These are phyloP conservation scores for Heliamphora exappendiculata DNA, from an alignment of 148 eudicot species.

Conservation along the genomic window DNA sequence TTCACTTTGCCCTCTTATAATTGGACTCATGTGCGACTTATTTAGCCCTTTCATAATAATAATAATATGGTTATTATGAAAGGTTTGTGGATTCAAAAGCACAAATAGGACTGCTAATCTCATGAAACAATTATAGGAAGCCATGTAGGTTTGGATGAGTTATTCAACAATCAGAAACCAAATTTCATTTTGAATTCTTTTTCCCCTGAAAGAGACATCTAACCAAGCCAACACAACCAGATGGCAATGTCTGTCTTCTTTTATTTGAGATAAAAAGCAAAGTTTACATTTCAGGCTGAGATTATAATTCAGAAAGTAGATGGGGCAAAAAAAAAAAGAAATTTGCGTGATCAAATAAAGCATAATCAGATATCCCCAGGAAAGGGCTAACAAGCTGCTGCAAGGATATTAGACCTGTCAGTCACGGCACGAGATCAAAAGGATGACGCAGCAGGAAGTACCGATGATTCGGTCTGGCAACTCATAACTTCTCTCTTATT, in stretches of 20 bases:
- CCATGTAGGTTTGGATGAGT: too few species aligned
- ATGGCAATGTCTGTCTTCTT: neutral
- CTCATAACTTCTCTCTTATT: constrained; percentile 23
- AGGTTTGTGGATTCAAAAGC: too few species aligned
- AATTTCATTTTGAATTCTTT: too few species aligned
- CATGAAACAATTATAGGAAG: too few species aligned
- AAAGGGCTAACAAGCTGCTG: neutral
- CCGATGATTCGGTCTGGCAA: too few species aligned
- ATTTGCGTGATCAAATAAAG: neutral
- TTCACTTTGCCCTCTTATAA: too few species aligned
- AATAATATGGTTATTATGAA: too few species aligned
- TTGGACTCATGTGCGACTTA: too few species aligned
- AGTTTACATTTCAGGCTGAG: neutral
- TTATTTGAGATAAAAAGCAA: neutral
- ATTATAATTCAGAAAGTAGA: neutral
- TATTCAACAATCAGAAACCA: too few species aligned
- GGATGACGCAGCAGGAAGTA: neutral
- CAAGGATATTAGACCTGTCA: neutral
- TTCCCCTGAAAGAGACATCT: too few species aligned
- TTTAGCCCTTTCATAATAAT: too few species aligned
- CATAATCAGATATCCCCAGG: neutral
- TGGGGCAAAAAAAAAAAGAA: neutral
- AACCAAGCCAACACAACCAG: neutral
- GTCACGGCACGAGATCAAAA: neutral
- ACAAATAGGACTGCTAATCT: too few species aligned